phyloP scores from a whole-genome alignment of 148 eudicot species.

The Mesembryanthemum crystallinum region DNA sequence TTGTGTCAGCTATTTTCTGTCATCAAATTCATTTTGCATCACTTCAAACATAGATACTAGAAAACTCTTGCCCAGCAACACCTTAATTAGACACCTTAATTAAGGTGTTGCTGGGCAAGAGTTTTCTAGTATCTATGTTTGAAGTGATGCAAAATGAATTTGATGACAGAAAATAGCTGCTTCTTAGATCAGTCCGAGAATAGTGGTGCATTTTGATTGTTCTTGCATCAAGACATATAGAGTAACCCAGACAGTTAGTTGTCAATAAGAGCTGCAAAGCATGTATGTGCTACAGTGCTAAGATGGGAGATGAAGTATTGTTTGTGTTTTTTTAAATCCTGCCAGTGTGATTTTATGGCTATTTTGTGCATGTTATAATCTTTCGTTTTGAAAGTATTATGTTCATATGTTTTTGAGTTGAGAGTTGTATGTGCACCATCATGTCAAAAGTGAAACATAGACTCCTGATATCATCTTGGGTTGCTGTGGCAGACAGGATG shows the following conservation, averaged over 20 bases:
- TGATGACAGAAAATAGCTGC: background rate
- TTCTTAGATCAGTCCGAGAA: background rate
- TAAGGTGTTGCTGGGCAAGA: background rate
- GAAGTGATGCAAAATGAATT: background rate
- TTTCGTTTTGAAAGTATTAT: background rate
- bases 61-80: background rate
- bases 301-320: background rate
- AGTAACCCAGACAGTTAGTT: too few relatives aligned
- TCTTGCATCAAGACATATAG: background rate
- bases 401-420: background rate
- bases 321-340: background rate
- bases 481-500: conserved; percentile 73
- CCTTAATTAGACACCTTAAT: too few relatives aligned
- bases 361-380: background rate
- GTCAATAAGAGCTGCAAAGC: too few relatives aligned
- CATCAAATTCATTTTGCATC: background rate
- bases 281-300: background rate
- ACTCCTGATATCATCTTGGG: background rate
- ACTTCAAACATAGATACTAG: background rate
- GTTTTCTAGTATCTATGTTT: background rate
- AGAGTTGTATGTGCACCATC: background rate
- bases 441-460: background rate
- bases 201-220: background rate
- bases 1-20: background rate
- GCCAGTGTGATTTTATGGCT: background rate